Percentiles rank a stretch among this genome's conserved stretches.
Evolutionary conservation across 192 early-diverging fungal species (phyloP).

Genomic region (Gamsiella multidivaricata): DNA sequence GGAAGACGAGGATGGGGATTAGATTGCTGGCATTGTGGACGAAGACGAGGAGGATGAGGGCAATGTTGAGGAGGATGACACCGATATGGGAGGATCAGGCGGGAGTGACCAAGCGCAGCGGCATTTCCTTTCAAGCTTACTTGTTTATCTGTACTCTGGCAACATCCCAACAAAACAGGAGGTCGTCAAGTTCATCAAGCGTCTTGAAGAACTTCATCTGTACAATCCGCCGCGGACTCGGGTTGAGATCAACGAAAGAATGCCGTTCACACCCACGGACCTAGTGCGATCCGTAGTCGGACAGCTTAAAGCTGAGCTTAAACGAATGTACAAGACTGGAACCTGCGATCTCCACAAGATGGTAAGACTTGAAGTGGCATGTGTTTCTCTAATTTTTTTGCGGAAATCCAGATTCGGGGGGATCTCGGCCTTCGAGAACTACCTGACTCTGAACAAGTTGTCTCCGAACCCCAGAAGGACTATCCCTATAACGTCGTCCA

Average conservation of each 20-base stretch:
- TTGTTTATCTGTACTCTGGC: conserved; percentile 5
- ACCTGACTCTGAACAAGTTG: conserved; percentile 10
- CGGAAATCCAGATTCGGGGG: conserved; percentile 16
- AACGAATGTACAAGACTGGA: conserved; percentile 12
- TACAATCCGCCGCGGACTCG: conserved; percentile 12
- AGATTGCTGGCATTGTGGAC: no score
- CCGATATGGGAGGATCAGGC: neutral
- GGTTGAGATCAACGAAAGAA: neutral
- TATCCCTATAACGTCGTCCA: conserved; percentile 10
- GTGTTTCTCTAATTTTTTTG: neutral
- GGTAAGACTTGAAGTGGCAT: conserved; percentile 5
- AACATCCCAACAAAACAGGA: conserved; percentile 4
- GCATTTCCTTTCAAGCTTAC: conserved; percentile 2
- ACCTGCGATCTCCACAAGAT: conserved; percentile 4
- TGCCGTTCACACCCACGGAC: neutral
- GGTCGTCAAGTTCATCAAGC: conserved; percentile 9
- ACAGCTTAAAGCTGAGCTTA: conserved; percentile 14
- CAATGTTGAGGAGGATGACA: neutral
- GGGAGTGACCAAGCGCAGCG: neutral
- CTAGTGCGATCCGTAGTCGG: conserved; percentile 6
- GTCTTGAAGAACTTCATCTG: neutral
- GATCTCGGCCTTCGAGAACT: conserved; percentile 24
- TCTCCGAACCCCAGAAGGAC: conserved; percentile 6
- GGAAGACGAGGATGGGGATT: no score
- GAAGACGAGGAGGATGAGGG: neutral